Evolutionary conservation across 2,329 filamentous ascomycete genomes (phyloP).

Genomic region (Ophiocordyceps sinensis): DNA sequence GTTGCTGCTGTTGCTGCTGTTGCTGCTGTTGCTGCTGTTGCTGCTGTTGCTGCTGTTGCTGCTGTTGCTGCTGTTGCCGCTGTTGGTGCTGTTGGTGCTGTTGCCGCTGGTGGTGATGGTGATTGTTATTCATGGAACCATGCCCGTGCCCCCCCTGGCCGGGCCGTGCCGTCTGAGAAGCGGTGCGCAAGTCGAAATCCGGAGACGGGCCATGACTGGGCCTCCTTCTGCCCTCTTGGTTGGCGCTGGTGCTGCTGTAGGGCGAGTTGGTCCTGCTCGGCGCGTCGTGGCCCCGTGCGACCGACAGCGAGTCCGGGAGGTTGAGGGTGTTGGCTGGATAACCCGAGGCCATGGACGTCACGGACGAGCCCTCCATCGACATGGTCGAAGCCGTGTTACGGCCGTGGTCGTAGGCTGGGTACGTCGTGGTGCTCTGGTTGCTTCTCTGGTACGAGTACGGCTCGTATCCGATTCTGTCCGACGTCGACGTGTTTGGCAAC

Average conservation of each 20-base stretch:
- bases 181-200: neutral
- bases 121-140: neutral
- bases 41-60: neutral
- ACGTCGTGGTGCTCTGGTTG: constrained; percentile 5
- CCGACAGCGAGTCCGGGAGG: neutral
- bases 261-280: constrained; percentile 1
- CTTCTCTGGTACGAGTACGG: constrained; percentile 17
- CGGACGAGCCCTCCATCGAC: neutral
- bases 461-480: constrained; percentile 14
- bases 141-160: neutral
- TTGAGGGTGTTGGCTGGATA: constrained; percentile 1
- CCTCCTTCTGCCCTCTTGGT: neutral
- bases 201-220: neutral
- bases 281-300: neutral
- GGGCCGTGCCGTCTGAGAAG: neutral
- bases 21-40: neutral
- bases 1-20: neutral
- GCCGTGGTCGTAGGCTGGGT: constrained; percentile 7
- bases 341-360: neutral
- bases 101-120: neutral
- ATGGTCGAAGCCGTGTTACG: constrained; percentile 16
- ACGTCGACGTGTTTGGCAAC: neutral
- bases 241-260: neutral
- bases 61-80: neutral
- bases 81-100: neutral